phyloP scores from a whole-genome alignment of 139 green algal genomes.

The Coelastrella sp. region DNA sequence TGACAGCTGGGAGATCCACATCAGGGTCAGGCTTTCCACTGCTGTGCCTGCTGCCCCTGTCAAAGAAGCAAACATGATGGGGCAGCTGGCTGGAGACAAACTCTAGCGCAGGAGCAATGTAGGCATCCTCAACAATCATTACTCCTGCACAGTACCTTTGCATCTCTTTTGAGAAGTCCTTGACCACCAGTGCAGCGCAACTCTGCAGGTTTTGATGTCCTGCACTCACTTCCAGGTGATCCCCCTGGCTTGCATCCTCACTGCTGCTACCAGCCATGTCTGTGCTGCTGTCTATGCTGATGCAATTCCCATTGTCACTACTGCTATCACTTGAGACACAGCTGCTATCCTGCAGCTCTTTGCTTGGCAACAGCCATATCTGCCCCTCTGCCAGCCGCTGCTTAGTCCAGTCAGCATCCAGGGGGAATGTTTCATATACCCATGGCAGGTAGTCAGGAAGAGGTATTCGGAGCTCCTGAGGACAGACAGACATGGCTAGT shows the following conservation, averaged over 20 bases:
- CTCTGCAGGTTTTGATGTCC: not conserved
- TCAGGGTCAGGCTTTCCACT: slow-evolving; percentile 9
- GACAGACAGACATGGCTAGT: not conserved
- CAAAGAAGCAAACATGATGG: slow-evolving; percentile 2
- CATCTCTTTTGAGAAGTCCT: not conserved
- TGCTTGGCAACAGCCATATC: slow-evolving; percentile 22
- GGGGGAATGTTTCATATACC: slow-evolving; percentile 27
- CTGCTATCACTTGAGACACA: slow-evolving; percentile 4
- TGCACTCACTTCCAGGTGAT: not conserved
- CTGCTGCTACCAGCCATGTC: not conserved
- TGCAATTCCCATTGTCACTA: not conserved
- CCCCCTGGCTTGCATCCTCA: not conserved
- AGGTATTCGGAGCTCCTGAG: not conserved
- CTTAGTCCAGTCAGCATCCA: not conserved
- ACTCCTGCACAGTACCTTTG: slow-evolving; percentile 9
- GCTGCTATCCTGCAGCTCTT: slow-evolving; percentile 14
- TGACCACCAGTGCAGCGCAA: not conserved
- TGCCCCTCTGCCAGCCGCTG: not conserved
- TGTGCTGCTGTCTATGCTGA: not conserved
- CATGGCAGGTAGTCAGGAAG: slow-evolving; percentile 28
- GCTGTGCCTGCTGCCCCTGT: slow-evolving; percentile 37
- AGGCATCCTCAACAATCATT: not conserved
- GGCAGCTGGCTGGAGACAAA: slow-evolving; percentile 6
- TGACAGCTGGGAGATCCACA: not conserved
- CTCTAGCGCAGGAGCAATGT: not conserved